Percentiles rank a stretch among this genome's conserved stretches.
Conservation (phyloP, 1,284 basidiomycete genomes). For the Austropuccinia psidii region DNA sequence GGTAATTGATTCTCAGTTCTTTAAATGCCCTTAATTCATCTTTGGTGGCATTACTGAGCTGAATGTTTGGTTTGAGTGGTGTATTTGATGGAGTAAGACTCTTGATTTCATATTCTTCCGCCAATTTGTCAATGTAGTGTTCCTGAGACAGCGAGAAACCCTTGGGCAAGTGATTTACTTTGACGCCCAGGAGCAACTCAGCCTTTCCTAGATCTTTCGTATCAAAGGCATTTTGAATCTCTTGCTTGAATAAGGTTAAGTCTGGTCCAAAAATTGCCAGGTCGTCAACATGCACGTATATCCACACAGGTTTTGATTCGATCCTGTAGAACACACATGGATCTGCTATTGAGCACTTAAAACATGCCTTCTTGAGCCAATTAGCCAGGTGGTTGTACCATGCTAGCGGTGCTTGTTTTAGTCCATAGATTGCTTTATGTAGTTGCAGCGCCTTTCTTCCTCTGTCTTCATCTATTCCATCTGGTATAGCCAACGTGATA, state of each 20-base stretch:
- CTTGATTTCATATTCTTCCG: no score
- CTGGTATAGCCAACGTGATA: background rate
- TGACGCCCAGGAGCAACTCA: background rate
- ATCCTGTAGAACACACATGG: background rate
- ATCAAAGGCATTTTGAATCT: background rate
- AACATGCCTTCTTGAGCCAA: background rate
- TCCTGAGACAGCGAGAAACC: no score
- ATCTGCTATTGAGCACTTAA: background rate
- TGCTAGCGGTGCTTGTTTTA: background rate
- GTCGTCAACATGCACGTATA: conserved; percentile 1
- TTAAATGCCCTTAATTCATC: no score
- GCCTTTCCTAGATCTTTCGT: background rate
- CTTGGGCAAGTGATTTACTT: no score
- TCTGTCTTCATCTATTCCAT: background rate
- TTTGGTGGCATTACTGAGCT: no score
- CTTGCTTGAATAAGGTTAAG: background rate
- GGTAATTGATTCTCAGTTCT: no score
- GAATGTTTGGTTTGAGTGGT: no score
- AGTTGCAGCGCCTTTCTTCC: background rate
- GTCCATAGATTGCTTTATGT: background rate
- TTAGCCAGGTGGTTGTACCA: background rate
- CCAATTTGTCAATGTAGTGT: no score
- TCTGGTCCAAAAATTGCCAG: background rate
- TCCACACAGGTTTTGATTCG: background rate
- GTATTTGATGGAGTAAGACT: no score